Evolutionary conservation across 345 rosid genomes (phyloP), one percentile per base, ranked within the genome.

Genomic region (Syzygium oleosum): DNA sequence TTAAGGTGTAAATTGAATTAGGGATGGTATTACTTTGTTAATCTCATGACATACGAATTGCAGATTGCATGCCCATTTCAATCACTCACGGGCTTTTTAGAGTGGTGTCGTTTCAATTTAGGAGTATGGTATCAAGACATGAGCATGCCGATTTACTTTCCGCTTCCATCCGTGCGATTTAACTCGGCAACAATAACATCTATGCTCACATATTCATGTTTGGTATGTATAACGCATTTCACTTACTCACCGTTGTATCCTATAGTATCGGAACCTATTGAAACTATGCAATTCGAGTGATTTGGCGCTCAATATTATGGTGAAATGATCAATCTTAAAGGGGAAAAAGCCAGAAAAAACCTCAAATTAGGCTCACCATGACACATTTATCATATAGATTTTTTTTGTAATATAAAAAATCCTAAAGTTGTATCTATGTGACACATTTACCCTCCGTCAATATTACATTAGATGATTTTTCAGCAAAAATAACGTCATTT

Each of bases 121-220:
- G 0, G 19, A n/a, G 8, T n/a, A 12, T 5, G 2, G 9, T n/a
- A n/a, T 61, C 9, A 61, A 61, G 1, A 27, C 17, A 61, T 61
- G 17, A 27, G 0, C 19, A 12, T 0, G 4, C 0, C 3, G 0
- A n/a, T n/a, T 61, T 61, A n/a, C 2, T 61, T 61, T n/a, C 29
- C 29, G 17, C n/a, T 61, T 61, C 19, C 0, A 1, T 13, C 1
- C 1, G 7, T 59, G 16, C 31, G 11, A 27, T 59, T 27, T 27
- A 0, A 59, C 12, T 5, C 0, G 2, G 16, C 3, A 1, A 59
- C 1, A 59, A 27, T 59, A 25, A 27, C 31, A 25, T 27, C 0
- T 59, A 0, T 12, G 65, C 16, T 12, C 31, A 27, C 65, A 0
- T 27, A 59, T 59, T 5, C 27, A 59, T n/a, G 12, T 59, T 27